Percentiles rank a stretch among this genome's conserved stretches.
These are phyloP conservation scores for Neurospora sp. DNA, from an alignment of 495 filamentous ascomycete species.

Conservation along the genomic window DNA sequence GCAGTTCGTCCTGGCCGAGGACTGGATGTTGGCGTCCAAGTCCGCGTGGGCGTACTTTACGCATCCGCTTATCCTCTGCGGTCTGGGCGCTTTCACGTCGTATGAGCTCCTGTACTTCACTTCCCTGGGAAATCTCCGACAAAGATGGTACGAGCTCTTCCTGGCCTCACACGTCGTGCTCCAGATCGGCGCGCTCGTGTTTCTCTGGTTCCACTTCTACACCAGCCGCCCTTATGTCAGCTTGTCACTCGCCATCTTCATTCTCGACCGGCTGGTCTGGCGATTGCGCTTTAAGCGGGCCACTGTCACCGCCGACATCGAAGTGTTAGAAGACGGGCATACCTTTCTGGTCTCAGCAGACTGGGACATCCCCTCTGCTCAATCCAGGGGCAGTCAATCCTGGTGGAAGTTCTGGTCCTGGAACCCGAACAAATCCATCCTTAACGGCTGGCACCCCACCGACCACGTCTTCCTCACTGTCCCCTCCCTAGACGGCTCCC, in stretches of 20 bases:
- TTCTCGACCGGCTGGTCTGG: constrained; percentile 49
- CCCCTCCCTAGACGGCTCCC: constrained; percentile 34
- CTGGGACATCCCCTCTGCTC: constrained; percentile 24
- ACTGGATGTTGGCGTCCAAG: constrained; percentile 14
- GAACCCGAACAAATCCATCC: constrained; percentile 22
- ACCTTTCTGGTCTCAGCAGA: constrained; percentile 38
- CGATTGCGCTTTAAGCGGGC: constrained; percentile 37
- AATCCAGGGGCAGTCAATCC: neutral
- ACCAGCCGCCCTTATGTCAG: constrained; percentile 18
- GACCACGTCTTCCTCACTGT: constrained; percentile 52
- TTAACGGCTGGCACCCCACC: constrained; percentile 44
- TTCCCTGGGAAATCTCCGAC: constrained; percentile 16
- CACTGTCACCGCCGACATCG: constrained; percentile 33
- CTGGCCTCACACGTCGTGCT: constrained; percentile 37
- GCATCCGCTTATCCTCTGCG: constrained; percentile 24
- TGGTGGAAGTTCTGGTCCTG: constrained; percentile 5
- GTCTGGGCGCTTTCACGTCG: constrained; percentile 34
- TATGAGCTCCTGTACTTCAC: constrained; percentile 51
- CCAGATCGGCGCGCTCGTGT: constrained; percentile 39
- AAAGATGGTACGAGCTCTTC: constrained; percentile 23
- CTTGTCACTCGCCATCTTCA: constrained; percentile 36
- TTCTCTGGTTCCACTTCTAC: constrained; percentile 46
- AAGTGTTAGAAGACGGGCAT: constrained; percentile 26
- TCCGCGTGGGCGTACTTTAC: constrained; percentile 13
- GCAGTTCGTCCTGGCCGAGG: constrained; percentile 23